A percentile compares a stretch with the other conserved stretches of the same genome.
Evolutionary conservation across 2,329 filamentous ascomycete genomes (phyloP).

Genomic region (Tolypocladium tropicale): DNA sequence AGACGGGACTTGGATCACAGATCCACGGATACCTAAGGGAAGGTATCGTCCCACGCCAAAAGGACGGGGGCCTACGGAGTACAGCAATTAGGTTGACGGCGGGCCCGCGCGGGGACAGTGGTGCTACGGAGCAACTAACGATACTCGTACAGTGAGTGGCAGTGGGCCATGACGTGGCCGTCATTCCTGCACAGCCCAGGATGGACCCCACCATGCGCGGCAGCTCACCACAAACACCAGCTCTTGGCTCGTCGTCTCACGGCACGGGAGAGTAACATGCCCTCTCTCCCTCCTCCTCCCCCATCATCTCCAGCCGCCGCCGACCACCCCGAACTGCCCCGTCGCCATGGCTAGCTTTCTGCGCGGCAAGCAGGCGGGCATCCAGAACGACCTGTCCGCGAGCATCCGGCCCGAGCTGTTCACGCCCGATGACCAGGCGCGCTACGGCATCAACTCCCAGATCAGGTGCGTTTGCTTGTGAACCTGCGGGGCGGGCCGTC

Average conservation of each 20-base stretch:
- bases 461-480: constrained; percentile 37
- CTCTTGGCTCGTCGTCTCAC: not conserved
- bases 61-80: no score
- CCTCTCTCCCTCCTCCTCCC: not conserved
- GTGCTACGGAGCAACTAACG: no score
- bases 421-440: constrained; percentile 69
- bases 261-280: not conserved
- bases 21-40: no score
- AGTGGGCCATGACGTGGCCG: not conserved
- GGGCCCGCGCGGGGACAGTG: no score
- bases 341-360: constrained; percentile 72
- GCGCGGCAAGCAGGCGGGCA: constrained; percentile 84
- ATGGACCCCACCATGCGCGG: not conserved
- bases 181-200: not conserved
- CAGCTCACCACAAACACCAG: not conserved
- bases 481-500: constrained; percentile 2
- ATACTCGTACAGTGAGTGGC: no score
- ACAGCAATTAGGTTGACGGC: no score
- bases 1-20: no score
- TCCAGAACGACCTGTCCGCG: constrained; percentile 82
- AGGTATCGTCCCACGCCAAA: no score
- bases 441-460: constrained; percentile 74
- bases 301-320: not conserved
- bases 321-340: not conserved
- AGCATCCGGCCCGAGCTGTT: constrained; percentile 72